These are phyloP conservation scores for Coemansia reversa DNA, from an alignment of 192 early-diverging fungal species.

Conservation along the genomic window DNA sequence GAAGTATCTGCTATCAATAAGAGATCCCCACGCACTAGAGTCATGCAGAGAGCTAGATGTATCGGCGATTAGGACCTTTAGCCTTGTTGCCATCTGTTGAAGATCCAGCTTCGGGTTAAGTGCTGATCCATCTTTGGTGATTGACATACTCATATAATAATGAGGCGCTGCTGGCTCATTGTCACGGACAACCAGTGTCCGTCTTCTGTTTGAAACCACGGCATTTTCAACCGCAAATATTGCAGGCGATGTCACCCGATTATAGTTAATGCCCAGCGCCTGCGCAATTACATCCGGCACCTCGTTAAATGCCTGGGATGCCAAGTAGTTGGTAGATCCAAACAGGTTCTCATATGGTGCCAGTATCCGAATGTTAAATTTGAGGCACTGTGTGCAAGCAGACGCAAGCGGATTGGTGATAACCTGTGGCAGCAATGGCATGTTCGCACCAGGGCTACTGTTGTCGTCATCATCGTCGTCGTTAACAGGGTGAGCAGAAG, in stretches of 20 bases:
- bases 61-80: constrained; percentile 37
- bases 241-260: constrained; percentile 37
- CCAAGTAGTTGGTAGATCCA: constrained; percentile 48
- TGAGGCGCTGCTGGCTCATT: constrained; percentile 18
- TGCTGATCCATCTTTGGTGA: constrained; percentile 33
- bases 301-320: constrained; percentile 45
- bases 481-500: constrained; percentile 4
- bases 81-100: constrained; percentile 35
- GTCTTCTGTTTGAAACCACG: constrained; percentile 11
- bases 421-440: constrained; percentile 21
- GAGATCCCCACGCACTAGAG: constrained; percentile 31
- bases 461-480: neutral
- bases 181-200: constrained; percentile 15
- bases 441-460: neutral
- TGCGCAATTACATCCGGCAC: constrained; percentile 34
- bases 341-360: constrained; percentile 52
- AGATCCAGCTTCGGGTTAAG: constrained; percentile 46
- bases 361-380: constrained; percentile 40
- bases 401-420: constrained; percentile 37
- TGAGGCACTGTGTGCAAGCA: constrained; percentile 47
- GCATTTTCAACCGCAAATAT: constrained; percentile 33
- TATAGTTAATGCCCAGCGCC: constrained; percentile 40
- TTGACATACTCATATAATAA: constrained; percentile 48
- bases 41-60: constrained; percentile 34
- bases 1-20: constrained; percentile 36